Base-by-base conservation (phyloP, 2,329 filamentous ascomycete species). In the Diaporthe citriasiana region DNA sequence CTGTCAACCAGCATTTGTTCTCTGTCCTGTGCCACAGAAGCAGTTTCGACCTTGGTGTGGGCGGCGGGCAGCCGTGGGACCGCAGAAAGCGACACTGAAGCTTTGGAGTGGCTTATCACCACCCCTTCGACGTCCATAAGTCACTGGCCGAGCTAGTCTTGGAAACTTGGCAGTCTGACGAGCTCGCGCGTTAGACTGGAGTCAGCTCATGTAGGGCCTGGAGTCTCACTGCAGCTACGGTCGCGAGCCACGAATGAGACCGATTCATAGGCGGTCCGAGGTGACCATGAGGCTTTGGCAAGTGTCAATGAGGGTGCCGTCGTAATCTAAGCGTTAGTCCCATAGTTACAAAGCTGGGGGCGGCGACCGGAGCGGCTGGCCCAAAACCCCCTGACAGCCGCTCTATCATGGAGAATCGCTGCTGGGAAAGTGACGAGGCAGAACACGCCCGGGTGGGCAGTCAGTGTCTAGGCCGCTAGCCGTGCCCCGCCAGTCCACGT, bases 301-400 rank as follows among this genome's bases (percentile, higher is more conserved):
- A 42, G 56, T 57, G 40, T 60, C 56, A 73, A 63, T 63, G 70
- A 73, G 70, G 73, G 70, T 73, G 73, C 70, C 70, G 68, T 74
- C 59, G 70, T 71, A 74, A 57, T 69, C 73, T 66, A 69, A 59
- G 73, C 51, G 51, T 45, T 65, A 42, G 51, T 33, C 10, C 70
- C 59, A 17, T 9, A 45, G 33, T 42, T 63, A 47, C 33, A 9
- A 57, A 42, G 22, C 56, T 4, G 27, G 45, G 50, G 47, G 45
- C 50, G 56, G 57, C 38, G 63, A 51, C 47, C 33, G 42, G 42
- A 50, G 45, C 27, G 45, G 42, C 42, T 51, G 42, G 30, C n/a
- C 45, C 47, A 40, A 53, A n/a, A 12, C 10, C 45, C 63, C 47
- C 63, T 47, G 30, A 66, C 42, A 51, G 30, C 45, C 19, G 45